These are phyloP conservation scores for Saccharomycopsis synnaedendra DNA, from an alignment of 805 yeast genomes.

Conservation along the genomic window DNA sequence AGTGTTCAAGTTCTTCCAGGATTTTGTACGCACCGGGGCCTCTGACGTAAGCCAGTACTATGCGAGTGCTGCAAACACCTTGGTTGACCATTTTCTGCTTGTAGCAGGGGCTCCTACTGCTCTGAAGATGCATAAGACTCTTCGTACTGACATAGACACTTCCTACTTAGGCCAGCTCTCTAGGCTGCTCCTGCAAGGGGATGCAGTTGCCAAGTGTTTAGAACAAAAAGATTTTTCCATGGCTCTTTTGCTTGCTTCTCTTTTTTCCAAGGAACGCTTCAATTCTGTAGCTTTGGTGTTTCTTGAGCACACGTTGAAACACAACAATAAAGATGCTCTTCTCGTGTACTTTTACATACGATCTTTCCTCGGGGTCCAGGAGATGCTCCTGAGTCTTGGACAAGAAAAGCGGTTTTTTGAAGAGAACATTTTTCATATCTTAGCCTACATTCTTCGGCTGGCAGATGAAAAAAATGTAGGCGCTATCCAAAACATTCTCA, in stretches of 20 bases:
- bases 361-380: constrained; percentile 9
- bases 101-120: not conserved
- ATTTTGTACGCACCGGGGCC: not conserved
- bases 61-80: constrained; percentile 1
- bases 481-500: constrained; percentile 8
- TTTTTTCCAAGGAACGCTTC: constrained; percentile 13
- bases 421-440: constrained; percentile 10
- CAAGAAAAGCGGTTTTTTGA: constrained; percentile 7
- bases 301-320: not conserved
- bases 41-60: not conserved
- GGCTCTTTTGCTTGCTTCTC: constrained; percentile 11
- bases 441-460: constrained; percentile 8
- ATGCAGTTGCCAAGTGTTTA: constrained; percentile 1
- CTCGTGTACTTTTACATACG: constrained; percentile 11
- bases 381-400: constrained; percentile 2
- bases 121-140: not conserved
- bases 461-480: constrained; percentile 7
- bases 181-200: not conserved
- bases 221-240: constrained; percentile 11
- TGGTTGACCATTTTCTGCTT: constrained; percentile 12
- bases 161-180: constrained; percentile 1
- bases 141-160: constrained; percentile 4
- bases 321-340: constrained; percentile 1
- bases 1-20: constrained; percentile 9
- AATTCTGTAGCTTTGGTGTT: constrained; percentile 4